Base-by-base conservation (phyloP, 495 filamentous ascomycete genomes). In the Neurospora sp. region DNA sequence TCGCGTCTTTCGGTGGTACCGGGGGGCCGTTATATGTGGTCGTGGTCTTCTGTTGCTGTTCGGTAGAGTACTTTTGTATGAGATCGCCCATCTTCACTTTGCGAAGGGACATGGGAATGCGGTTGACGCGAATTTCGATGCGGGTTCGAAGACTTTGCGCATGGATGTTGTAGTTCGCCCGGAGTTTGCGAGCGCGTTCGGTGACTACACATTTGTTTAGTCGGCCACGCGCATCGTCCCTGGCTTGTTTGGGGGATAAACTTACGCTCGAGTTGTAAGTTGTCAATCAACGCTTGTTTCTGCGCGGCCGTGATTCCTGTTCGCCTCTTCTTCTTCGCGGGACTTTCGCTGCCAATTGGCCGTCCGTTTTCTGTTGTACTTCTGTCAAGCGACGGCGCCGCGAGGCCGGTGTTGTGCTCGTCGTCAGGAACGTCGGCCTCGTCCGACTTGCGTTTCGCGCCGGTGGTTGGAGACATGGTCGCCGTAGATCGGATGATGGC, bases 71-170 rank as follows among this genome's bases (percentile, higher is more conserved):
- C 69, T 78, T 86, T 39, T 88, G 84, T 20, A 94, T 77, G 7
- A 98, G 85, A 39, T 97, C 94, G 70, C 90, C 91, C 88, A 99
- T 94, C 61, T 88, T 97, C 39, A 87, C 87, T 76, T 90, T 92
- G 71, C 96, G 91, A 72, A 97, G 82, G 16, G 90, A 88, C 46
- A 88, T 85, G 9, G 96, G 96, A 65, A 99, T 94, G 65, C 96
- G 92, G 78, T 98, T 97, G 81, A 99, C 87, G 79, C 96, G 93
- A 81, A 97, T 91, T 83, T 98, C 95, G 39, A 99, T 91, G 48
- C 96, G 91, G 68, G 93, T 89, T 53, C 91, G 88, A 14, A 98
- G 87, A 73, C 92, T 92, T 78, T 93, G 91, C 14, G 93, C 91
- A 81, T 97, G 94, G 41, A 96, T 85, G 40, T 91, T 91, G 83